A percentile compares a stretch with the other conserved stretches of the same genome.
Evolutionary conservation across 2,329 filamentous ascomycete species (phyloP).

Genomic region (Beauveria rudraprayagi): DNA sequence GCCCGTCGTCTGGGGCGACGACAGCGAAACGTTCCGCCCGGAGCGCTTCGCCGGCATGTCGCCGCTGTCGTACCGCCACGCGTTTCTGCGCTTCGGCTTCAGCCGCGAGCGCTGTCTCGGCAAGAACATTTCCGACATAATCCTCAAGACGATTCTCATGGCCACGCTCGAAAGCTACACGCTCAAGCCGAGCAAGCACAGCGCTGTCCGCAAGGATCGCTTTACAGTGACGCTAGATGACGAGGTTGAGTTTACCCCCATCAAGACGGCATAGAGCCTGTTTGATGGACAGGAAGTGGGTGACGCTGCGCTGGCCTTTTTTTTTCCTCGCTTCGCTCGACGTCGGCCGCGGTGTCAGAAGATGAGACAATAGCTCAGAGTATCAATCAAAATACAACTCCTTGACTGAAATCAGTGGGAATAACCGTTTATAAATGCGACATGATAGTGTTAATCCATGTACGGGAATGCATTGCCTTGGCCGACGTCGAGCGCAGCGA

Average conservation of each 20-base stretch:
- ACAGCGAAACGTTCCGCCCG: background rate
- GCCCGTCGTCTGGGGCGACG: background rate
- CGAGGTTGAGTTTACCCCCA: background rate
- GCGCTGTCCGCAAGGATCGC: background rate
- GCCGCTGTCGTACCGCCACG: background rate
- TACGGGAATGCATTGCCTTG: no score
- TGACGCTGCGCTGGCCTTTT: background rate
- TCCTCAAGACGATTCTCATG: background rate
- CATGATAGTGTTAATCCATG: no score
- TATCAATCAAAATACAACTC: no score
- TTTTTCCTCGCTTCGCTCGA: no score
- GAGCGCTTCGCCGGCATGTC: background rate
- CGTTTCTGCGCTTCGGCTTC: background rate
- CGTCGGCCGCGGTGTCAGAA: no score
- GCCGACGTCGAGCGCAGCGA: no score
- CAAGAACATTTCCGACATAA: background rate
- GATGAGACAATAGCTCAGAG: no score
- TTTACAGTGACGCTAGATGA: background rate
- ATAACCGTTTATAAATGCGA: no score
- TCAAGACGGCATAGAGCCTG: background rate
- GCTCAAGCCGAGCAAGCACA: background rate
- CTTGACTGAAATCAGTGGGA: no score
- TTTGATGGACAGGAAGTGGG: background rate
- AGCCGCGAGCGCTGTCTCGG: background rate
- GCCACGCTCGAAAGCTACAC: background rate